A percentile compares a stretch with the other conserved stretches of the same genome.
Conservation (phyloP, 2,329 filamentous ascomycete genomes). For the Colletotrichum lini region DNA sequence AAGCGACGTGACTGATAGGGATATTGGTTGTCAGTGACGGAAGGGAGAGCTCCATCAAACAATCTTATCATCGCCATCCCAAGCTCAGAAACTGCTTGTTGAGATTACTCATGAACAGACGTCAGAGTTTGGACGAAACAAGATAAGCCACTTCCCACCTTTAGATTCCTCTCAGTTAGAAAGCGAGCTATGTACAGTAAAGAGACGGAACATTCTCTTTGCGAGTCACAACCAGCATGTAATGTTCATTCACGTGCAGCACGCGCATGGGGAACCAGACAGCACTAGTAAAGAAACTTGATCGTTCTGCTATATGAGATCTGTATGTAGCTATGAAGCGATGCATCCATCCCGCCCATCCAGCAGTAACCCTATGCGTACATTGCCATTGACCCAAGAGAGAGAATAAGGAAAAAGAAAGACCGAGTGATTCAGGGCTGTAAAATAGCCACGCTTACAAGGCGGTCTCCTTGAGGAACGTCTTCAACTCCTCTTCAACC, state of each 20-base stretch:
- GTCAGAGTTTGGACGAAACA: neutral
- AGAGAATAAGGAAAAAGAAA: conserved; percentile 41
- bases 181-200: no score
- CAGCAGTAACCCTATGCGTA: conserved; percentile 40
- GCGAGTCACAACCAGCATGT: no score
- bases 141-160: no score
- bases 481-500: conserved; percentile 73
- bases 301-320: conserved; percentile 36
- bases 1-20: neutral
- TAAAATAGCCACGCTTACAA: conserved; percentile 47
- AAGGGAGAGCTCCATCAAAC: neutral
- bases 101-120: conserved; percentile 6
- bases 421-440: conserved; percentile 17
- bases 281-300: conserved; percentile 19
- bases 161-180: no score
- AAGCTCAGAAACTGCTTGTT: neutral
- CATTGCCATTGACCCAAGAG: conserved; percentile 43
- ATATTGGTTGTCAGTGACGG: neutral
- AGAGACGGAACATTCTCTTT: neutral
- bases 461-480: conserved; percentile 69
- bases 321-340: conserved; percentile 40
- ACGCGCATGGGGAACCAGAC: no score
- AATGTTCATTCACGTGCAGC: neutral
- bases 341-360: conserved; percentile 41
- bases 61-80: neutral